phyloP scores from a whole-genome alignment of 257 asterid genomes.

The Oldenlandia corymbosa region DNA sequence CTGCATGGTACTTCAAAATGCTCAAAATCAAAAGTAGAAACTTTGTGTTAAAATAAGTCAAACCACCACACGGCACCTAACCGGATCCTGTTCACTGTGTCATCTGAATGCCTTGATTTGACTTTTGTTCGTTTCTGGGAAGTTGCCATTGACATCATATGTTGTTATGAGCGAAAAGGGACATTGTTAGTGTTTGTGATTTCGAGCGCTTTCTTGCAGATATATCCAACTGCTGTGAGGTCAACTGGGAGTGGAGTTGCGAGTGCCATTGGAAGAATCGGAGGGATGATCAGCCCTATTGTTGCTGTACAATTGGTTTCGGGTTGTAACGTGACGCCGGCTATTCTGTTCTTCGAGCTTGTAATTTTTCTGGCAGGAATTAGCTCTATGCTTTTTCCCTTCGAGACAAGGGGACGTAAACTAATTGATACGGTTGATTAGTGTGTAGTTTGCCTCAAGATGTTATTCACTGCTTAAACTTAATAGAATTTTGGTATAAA shows the following conservation, averaged over 20 bases:
- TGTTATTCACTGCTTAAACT: too few relatives aligned
- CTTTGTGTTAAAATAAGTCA: too few relatives aligned
- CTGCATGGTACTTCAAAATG: too few relatives aligned
- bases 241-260: constrained; percentile 32
- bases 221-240: constrained; percentile 33
- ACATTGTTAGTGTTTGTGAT: neutral
- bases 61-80: too few relatives aligned
- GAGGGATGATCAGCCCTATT: constrained; percentile 31
- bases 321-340: constrained; percentile 21
- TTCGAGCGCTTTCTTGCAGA: constrained; percentile 11
- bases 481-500: too few relatives aligned
- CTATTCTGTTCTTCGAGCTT: constrained; percentile 22
- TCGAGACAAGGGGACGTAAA: constrained; percentile 29
- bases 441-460: too few relatives aligned
- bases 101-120: too few relatives aligned
- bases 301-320: constrained; percentile 24
- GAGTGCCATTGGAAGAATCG: constrained; percentile 30
- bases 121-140: neutral
- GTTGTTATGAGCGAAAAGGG: neutral
- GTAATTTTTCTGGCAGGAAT: constrained; percentile 18
- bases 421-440: constrained; percentile 12
- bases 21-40: too few relatives aligned
- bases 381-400: constrained; percentile 18
- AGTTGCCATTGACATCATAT: neutral
- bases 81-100: too few relatives aligned